Conservation (phyloP, 352 stramenopile species). For the Phytophthora megakarya region DNA sequence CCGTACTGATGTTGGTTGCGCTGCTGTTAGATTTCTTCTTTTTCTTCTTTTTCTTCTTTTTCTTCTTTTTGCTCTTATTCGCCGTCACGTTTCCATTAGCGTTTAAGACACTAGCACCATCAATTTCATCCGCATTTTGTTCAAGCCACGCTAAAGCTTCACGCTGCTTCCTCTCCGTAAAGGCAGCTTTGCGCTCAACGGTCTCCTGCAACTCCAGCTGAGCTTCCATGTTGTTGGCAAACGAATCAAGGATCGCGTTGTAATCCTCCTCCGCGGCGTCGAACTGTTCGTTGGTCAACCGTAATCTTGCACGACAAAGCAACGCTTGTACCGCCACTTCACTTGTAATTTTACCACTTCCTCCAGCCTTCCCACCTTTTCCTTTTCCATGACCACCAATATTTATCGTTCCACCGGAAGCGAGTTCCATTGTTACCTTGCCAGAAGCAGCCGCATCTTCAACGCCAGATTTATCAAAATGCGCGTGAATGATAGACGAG, state of each 20-base stretch:
- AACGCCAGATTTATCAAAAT: slow-evolving; percentile 49
- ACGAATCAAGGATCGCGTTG: slow-evolving; percentile 56
- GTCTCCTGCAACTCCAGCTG: slow-evolving; percentile 76
- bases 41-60: slow-evolving; percentile 69
- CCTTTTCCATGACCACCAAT: slow-evolving; percentile 23
- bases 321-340: slow-evolving; percentile 58
- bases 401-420: slow-evolving; percentile 29
- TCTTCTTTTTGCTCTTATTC: slow-evolving; percentile 73
- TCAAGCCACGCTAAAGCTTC: slow-evolving; percentile 66
- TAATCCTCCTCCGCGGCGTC: slow-evolving; percentile 71
- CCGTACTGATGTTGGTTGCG: slow-evolving; percentile 1
- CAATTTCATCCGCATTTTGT: slow-evolving; percentile 44
- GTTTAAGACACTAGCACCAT: slow-evolving; percentile 24
- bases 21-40: slow-evolving; percentile 29
- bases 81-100: slow-evolving; percentile 19
- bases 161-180: slow-evolving; percentile 46
- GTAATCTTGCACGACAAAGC: slow-evolving; percentile 58
- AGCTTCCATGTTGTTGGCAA: slow-evolving; percentile 78
- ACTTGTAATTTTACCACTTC: slow-evolving; percentile 52
- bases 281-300: slow-evolving; percentile 50
- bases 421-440: slow-evolving; percentile 39
- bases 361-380: slow-evolving; percentile 26
- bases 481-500: slow-evolving; percentile 69
- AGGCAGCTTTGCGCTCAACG: slow-evolving; percentile 41
- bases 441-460: slow-evolving; percentile 20